Evolutionary conservation across 345 rosid genomes (phyloP).

Genomic region (Melaleuca alternifolia): DNA sequence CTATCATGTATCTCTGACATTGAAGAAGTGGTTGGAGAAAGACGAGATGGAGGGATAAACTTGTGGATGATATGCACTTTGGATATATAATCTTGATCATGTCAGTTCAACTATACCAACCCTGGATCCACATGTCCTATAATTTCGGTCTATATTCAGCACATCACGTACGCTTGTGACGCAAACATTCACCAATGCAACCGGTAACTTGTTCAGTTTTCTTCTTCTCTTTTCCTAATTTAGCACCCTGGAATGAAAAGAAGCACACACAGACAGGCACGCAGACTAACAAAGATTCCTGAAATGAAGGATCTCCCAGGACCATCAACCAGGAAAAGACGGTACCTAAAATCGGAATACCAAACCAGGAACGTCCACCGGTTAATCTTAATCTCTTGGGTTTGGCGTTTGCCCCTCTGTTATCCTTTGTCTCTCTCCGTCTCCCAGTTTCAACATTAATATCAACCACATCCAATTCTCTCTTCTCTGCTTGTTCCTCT

Average conservation of each 20-base stretch:
- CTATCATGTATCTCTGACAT: too few species aligned
- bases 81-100: too few species aligned
- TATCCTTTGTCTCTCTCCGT: not conserved
- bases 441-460: not conserved
- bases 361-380: not conserved
- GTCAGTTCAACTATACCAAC: too few species aligned
- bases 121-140: not conserved
- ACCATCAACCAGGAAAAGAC: conserved; percentile 13
- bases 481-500: not conserved
- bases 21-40: not conserved
- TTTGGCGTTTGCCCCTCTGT: not conserved
- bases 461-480: not conserved
- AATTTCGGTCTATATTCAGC: not conserved
- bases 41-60: too few species aligned
- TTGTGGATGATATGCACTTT: not conserved
- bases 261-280: not conserved
- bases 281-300: conserved; percentile 5
- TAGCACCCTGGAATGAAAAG: not conserved
- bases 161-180: not conserved
- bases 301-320: conserved; percentile 22
- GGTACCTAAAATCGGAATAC: conserved; percentile 7
- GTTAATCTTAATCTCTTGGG: not conserved
- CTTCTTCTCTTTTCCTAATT: not conserved
- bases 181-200: not conserved
- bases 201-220: not conserved